These are phyloP conservation scores for Halteria grandinella DNA, from an alignment of 73 alveolate species.

Conservation along the genomic window DNA sequence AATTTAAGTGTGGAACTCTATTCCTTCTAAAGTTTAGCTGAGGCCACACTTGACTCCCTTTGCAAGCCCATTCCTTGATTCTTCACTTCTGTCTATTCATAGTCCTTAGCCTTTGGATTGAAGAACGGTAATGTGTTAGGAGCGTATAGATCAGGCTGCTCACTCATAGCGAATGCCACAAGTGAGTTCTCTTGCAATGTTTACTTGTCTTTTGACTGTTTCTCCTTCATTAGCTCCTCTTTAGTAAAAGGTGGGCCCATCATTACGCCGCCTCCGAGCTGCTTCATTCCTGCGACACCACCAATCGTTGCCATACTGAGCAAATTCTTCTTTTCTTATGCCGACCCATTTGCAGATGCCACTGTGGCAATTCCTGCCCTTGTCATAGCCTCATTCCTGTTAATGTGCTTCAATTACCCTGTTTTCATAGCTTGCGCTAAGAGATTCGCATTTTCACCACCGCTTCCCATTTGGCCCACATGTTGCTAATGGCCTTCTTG, in stretches of 20 bases:
- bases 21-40: neutral
- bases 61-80: neutral
- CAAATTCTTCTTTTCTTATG: neutral
- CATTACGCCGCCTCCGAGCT: neutral
- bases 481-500: neutral
- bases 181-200: slow-evolving; percentile 23
- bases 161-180: slow-evolving; percentile 23
- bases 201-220: slow-evolving; percentile 11
- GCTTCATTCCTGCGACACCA: slow-evolving; percentile 2
- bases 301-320: slow-evolving; percentile 24
- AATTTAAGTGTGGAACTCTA: neutral
- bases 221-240: slow-evolving; percentile 2
- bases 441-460: neutral
- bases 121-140: slow-evolving; percentile 33
- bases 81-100: neutral
- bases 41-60: neutral
- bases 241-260: neutral
- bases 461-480: neutral
- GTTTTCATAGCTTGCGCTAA: slow-evolving; percentile 2
- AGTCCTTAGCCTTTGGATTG: no score
- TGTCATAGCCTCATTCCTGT: slow-evolving; percentile 1
- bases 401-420: slow-evolving; percentile 14
- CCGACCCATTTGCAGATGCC: neutral
- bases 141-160: slow-evolving; percentile 35
- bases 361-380: neutral